Base-by-base conservation (phyloP, 2,329 filamentous ascomycete species). In the Botryotinia globosa region DNA sequence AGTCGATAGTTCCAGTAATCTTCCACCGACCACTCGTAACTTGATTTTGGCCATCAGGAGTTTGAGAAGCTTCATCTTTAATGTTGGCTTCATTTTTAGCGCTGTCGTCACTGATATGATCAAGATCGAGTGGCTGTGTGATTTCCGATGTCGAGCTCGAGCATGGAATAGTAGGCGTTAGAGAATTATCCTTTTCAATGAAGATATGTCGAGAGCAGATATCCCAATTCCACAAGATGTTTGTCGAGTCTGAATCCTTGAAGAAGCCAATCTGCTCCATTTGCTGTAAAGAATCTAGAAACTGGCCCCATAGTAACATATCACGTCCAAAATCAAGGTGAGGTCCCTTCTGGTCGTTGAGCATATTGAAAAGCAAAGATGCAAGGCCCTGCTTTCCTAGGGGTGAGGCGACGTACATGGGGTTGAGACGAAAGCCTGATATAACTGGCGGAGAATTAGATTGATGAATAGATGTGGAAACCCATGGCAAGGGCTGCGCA, bases 171-270 rank as follows among this genome's bases (percentile, higher is more conserved):
- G 5, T 10, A 1, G 62, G n/a, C 1, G 62, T 20, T 18, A 16
- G 48, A 54, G 48, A 54, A 54, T 44, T 39, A 20, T 18, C 5
- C 14, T 2, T 14, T 1, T 20, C n/a, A 45, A 64, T 7, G 44
- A 76, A 39, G 25, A 76, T 74, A 29, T 77, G 75, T 51, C 42
- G n/a, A 8, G 72, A 58, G 20, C 62, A 42, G 18, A 77, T 37
- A 67, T 78, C 77, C 72, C 74, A 77, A 54, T 75, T 73, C 73
- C 77, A 75, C 1, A 77, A 20, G 3, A 67, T 56, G 54, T 45
- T 64, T 0, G 70, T 37, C 0, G 18, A 44, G n/a, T 78, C 75
- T 0, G 25, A 22, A 3, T 4, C 61, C 1, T 69, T 67, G 22
- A 75, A 54, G 3, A 78, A 37, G 0, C 73, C 73, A 39, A 48